These are phyloP conservation scores for Colletotrichum caudatum DNA, from an alignment of 2,329 filamentous ascomycete genomes.

Conservation along the genomic window DNA sequence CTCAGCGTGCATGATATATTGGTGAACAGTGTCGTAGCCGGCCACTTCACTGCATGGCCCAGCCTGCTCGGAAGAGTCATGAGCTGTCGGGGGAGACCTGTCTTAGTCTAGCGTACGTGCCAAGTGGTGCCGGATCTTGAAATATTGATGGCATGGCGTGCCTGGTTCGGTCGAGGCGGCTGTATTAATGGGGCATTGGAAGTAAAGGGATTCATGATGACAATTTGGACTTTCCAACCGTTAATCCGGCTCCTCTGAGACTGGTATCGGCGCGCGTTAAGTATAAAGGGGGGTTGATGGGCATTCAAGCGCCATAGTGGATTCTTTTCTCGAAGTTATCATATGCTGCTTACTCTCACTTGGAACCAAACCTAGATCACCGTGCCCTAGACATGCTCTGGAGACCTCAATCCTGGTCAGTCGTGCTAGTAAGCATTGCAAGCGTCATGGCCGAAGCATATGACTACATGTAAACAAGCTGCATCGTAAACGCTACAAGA, in stretches of 20 bases:
- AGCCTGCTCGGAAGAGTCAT: not conserved
- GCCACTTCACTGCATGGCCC: not conserved
- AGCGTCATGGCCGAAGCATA: slow-evolving; percentile 22
- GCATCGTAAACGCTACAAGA: too few species aligned
- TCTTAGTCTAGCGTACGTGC: slow-evolving; percentile 5
- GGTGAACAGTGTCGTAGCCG: not conserved
- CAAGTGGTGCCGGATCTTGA: not conserved
- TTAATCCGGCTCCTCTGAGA: not conserved
- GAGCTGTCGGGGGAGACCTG: not conserved
- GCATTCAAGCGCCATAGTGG: not conserved
- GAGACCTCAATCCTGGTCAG: not conserved
- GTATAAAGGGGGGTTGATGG: not conserved
- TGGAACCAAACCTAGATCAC: too few species aligned
- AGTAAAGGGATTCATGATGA: not conserved
- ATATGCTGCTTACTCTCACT: not conserved
- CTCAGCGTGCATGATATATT: not conserved
- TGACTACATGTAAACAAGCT: slow-evolving; percentile 25
- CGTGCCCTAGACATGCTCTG: slow-evolving; percentile 1
- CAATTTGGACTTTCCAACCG: too few species aligned
- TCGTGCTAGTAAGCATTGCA: not conserved
- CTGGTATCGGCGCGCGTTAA: not conserved
- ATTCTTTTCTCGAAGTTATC: too few species aligned
- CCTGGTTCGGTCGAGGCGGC: too few species aligned
- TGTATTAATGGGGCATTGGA: not conserved
- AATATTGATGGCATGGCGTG: not conserved